Conservation (phyloP, 495 filamentous ascomycete genomes). For the Penicillium canariense region DNA sequence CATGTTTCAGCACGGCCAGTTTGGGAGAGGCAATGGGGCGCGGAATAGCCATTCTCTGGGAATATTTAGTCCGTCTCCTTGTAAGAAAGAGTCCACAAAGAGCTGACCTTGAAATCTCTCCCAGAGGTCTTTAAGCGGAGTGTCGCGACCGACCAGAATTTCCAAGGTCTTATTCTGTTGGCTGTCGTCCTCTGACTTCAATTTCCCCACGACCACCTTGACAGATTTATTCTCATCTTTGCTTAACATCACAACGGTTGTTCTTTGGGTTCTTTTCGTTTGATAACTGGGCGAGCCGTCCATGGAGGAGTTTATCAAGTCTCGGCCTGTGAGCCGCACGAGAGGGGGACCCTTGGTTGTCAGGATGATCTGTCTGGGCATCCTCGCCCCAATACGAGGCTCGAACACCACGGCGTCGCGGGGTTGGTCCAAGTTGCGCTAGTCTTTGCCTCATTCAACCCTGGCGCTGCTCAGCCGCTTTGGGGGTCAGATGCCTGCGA, state of each 20-base stretch:
- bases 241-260: background rate
- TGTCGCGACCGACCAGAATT: background rate
- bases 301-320: background rate
- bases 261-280: background rate
- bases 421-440: background rate
- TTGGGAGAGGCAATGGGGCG: background rate
- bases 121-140: background rate
- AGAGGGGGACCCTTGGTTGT: no score
- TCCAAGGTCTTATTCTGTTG: background rate
- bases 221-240: background rate
- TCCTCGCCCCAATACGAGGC: background rate
- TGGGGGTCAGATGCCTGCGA: no score
- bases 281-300: background rate
- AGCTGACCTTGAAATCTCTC: background rate
- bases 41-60: background rate
- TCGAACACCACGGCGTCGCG: background rate
- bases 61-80: background rate
- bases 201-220: background rate
- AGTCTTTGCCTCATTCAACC: background rate
- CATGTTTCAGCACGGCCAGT: background rate
- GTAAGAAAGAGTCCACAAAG: background rate
- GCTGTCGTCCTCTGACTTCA: background rate
- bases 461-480: background rate
- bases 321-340: no score
- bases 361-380: background rate